Conservation (phyloP, 2,329 filamentous ascomycete species). For the Ophiosphaerella herpotricha region DNA sequence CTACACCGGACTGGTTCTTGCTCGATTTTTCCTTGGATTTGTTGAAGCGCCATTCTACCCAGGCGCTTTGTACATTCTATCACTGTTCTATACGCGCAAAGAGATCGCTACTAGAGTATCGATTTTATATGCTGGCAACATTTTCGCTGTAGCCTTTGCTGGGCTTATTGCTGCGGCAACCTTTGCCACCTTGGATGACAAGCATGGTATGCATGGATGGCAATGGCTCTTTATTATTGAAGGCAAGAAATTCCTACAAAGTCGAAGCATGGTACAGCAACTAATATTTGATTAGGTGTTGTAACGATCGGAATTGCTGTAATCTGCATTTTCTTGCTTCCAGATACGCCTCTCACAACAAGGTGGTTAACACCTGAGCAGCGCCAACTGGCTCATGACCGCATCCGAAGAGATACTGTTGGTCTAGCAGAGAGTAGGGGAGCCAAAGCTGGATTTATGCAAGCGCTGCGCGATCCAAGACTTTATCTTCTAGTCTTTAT, state of each 20-base stretch:
- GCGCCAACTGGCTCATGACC: slow-evolving; percentile 41
- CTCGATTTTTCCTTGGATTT: slow-evolving; percentile 38
- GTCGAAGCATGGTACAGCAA: background rate
- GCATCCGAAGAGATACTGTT: slow-evolving; percentile 53
- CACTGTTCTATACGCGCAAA: slow-evolving; percentile 67
- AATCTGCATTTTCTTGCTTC: slow-evolving; percentile 46
- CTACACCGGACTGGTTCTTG: slow-evolving; percentile 35
- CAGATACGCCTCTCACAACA: slow-evolving; percentile 43
- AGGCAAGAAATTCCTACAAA: slow-evolving; percentile 1
- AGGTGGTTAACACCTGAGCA: slow-evolving; percentile 53
- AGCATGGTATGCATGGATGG: slow-evolving; percentile 23
- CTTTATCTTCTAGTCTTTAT: slow-evolving; percentile 61
- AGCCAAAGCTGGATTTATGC: slow-evolving; percentile 55
- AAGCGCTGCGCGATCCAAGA: slow-evolving; percentile 56
- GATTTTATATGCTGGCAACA: slow-evolving; percentile 17
- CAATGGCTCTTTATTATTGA: slow-evolving; percentile 30
- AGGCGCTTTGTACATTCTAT: slow-evolving; percentile 64
- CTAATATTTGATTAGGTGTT: slow-evolving; percentile 6
- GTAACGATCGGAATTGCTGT: slow-evolving; percentile 36
- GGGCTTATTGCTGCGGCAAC: slow-evolving; percentile 21
- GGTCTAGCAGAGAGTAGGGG: slow-evolving; percentile 50
- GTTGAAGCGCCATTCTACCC: slow-evolving; percentile 57
- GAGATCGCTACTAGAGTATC: slow-evolving; percentile 33
- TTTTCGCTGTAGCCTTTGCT: slow-evolving; percentile 18
- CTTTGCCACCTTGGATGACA: slow-evolving; percentile 20